phyloP scores from a whole-genome alignment of 2,329 filamentous ascomycete species.

The Epichloe amarillans region DNA sequence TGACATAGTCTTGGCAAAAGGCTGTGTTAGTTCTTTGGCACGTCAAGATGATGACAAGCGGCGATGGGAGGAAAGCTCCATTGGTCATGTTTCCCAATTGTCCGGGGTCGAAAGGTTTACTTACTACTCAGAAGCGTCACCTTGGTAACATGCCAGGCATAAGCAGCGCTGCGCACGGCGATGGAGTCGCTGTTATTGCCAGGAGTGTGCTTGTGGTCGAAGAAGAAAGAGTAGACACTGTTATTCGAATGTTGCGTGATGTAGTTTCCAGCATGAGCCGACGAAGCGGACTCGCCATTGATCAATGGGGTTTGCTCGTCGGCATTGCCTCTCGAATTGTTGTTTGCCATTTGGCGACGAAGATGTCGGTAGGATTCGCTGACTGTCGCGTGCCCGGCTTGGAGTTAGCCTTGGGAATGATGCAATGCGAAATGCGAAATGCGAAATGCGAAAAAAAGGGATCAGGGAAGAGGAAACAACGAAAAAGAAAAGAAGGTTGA shows the following conservation, averaged over 20 bases:
- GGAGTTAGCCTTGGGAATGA: not conserved
- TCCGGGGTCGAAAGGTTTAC: slow-evolving; percentile 14
- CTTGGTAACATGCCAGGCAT: slow-evolving; percentile 42
- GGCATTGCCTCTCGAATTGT: slow-evolving; percentile 14
- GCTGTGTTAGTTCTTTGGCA: not conserved
- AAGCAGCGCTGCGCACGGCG: slow-evolving; percentile 31
- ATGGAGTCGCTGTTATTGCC: slow-evolving; percentile 36
- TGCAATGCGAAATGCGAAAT: not conserved
- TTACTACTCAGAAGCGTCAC: slow-evolving; percentile 45
- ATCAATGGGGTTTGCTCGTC: slow-evolving; percentile 31
- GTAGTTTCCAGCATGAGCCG: slow-evolving; percentile 9
- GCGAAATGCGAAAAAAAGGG: not conserved
- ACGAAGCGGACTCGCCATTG: slow-evolving; percentile 20
- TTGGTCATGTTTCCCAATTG: not conserved
- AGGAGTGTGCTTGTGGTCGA: slow-evolving; percentile 36
- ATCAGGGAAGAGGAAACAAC: not conserved
- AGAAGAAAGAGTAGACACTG: slow-evolving; percentile 28
- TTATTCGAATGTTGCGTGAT: slow-evolving; percentile 11
- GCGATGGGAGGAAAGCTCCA: not conserved
- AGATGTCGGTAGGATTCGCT: slow-evolving; percentile 5
- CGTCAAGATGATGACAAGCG: not conserved
- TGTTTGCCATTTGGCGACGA: slow-evolving; percentile 20
- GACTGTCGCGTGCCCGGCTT: not conserved
- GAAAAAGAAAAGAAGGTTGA: not conserved
- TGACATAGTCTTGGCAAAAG: slow-evolving; percentile 39